Evolutionary conservation across 164 flowering plant species (phyloP).

Genomic region (Piper longum): DNA sequence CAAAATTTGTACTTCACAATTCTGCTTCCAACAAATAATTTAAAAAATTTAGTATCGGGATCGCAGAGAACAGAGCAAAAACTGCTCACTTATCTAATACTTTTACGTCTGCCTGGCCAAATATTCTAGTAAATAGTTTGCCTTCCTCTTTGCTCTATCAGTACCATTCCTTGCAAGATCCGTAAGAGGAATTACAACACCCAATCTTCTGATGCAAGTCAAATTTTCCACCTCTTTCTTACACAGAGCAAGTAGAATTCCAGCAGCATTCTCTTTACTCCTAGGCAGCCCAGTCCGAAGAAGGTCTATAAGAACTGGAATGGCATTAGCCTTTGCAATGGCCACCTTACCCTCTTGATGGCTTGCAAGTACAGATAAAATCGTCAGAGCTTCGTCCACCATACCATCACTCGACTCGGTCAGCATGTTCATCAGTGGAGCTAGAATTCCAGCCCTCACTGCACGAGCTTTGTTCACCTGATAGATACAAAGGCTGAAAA

Average conservation of each 20-base stretch:
- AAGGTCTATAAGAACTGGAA: conserved; percentile 65
- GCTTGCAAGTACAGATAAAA: conserved; percentile 69
- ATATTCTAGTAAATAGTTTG: conserved; percentile 63
- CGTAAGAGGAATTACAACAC: conserved; percentile 58
- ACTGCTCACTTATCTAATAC: neutral
- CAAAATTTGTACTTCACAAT: too few species aligned
- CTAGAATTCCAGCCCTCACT: conserved; percentile 72
- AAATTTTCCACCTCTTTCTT: conserved; percentile 70
- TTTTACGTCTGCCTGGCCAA: conserved; percentile 29
- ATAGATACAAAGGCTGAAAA: conserved; percentile 79
- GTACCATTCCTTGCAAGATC: conserved; percentile 69
- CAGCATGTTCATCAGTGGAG: conserved; percentile 58
- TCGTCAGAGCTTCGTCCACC: conserved; percentile 86
- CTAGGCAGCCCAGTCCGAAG: conserved; percentile 59
- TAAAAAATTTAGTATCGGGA: too few species aligned
- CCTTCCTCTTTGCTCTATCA: conserved; percentile 83
- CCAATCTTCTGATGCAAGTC: conserved; percentile 55
- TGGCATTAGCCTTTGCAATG: conserved; percentile 54
- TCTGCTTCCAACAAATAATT: too few species aligned
- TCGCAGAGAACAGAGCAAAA: too few species aligned
- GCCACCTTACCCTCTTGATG: conserved; percentile 71
- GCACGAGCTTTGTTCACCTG: conserved; percentile 91
- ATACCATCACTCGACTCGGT: conserved; percentile 43
- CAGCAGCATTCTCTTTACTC: conserved; percentile 78
- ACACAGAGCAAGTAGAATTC: conserved; percentile 66